Base-by-base conservation (phyloP, 305 asterid species). In the Fraxinus latifolia region DNA sequence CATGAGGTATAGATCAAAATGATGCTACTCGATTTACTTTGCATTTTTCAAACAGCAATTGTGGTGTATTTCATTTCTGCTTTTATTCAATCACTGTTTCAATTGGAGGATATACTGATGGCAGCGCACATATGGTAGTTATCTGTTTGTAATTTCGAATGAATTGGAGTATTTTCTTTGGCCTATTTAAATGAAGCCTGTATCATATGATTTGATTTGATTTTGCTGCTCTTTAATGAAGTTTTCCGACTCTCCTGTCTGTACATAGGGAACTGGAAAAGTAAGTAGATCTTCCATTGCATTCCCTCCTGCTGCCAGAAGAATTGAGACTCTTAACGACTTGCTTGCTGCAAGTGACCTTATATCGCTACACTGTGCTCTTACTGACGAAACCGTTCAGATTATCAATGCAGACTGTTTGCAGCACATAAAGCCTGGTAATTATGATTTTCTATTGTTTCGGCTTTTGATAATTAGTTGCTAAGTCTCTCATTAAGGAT, bases 271-370 rank as follows among this genome's bases (percentile, higher is more conserved):
- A 82, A 87, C 85, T 84, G 94, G 94, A 81, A 90, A 83, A 85
- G 65, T 89, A 79, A 90, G 90, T 78, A 89, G 91, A 87, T 82
- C 94, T 73, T 89, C 97, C 72, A 82, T 88, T 42, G 86, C 87
- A 76, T 96, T 95, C 83, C 99, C 99, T 31, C 79, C 97, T 78
- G 97, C 97, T 81, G 99, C 99, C 31, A 89, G 99, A 88, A 92
- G 91, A 91, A 96, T 96, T 98, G 99, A 96, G 82, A 95, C 99
- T 4, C 97, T 96, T 23, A 92, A 96, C 82, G 99, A 96, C 84
- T 91, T 96, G 87, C 96, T 96, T 76, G 98, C 99, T 82, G 99
- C 99, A 73, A 96, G 99, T 83, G 97, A 96, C 85, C 92, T 96
- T 65, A 84, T 96, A 84, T 95, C 99, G 2, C 86, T 96, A 82